Evolutionary conservation across 2,329 filamentous ascomycete genomes (phyloP), one percentile per base, ranked within the genome.

Genomic region (Phialophora macrospora): DNA sequence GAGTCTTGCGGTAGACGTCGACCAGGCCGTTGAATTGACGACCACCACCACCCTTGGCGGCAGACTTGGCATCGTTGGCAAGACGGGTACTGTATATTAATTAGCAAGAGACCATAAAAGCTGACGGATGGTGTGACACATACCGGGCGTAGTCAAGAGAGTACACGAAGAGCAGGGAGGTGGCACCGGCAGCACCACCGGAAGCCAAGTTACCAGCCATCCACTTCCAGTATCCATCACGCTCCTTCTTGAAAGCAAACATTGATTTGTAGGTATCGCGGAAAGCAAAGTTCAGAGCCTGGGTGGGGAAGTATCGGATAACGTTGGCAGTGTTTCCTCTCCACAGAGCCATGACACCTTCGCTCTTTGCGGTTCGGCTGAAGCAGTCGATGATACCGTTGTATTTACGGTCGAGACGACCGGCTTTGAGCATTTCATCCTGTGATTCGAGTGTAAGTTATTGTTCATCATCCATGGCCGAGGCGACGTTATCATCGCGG

Each of bases 281-380:
- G 95, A 99, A 99, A 82, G 95, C 95, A 81, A 99, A 99, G 93
- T 99, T 99, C 83, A 99, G 88, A 78, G 95, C 95, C 89, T 99
- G 95, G 83, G 95, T 99, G 77, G 95, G 95, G 92, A 99, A 99
- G 88, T 99, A 99, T 91, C 95, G 95, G 88, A 99, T 97, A 84
- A 99, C 95, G 90, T 99, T 99, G 92, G 95, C 95, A 81, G 95
- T 99, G 92, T 99, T 99, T 85, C 95, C 95, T 89, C 95, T 90
- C 95, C 95, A 99, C 78, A 99, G 88, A 73, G 94, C 89, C 83
- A 95, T 89, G 77, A 95, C 84, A 91, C 95, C 95, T 88, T 99
- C 95, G 73, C 91, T 86, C 78, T 89, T 88, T 73, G 87, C 87
- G 80, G 95, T 98, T 81, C 95, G 92, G 78, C 85, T 85, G 90